These are phyloP conservation scores for Aegilops longissima DNA, from an alignment of 176 grass and related monocot species.

Conservation along the genomic window DNA sequence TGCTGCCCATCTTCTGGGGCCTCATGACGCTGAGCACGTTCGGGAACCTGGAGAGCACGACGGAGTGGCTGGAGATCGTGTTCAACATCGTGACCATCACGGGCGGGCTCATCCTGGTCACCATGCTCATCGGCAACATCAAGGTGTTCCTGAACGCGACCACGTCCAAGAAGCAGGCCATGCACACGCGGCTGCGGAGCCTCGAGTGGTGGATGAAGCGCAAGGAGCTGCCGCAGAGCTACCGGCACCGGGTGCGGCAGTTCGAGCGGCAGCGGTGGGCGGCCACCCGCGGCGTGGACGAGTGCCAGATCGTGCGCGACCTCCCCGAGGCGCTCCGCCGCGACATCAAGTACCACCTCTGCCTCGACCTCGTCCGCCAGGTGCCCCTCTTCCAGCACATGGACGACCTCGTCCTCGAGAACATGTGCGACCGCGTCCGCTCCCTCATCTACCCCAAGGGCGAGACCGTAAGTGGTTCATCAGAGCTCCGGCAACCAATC, in stretches of 20 bases:
- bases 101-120: slow-evolving; percentile 68
- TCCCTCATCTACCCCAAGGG: slow-evolving; percentile 79
- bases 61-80: slow-evolving; percentile 92
- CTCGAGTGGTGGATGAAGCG: slow-evolving; percentile 89
- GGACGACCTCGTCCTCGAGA: slow-evolving; percentile 93
- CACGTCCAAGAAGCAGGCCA: slow-evolving; percentile 89
- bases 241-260: slow-evolving; percentile 72
- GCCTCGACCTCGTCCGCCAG: slow-evolving; percentile 90
- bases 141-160: slow-evolving; percentile 95
- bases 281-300: slow-evolving; percentile 77
- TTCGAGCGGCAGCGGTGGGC: slow-evolving; percentile 94
- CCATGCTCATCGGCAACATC: slow-evolving; percentile 98
- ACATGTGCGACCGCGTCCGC: slow-evolving; percentile 84
- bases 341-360: slow-evolving; percentile 95
- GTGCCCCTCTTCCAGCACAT: slow-evolving; percentile 91
- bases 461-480: slow-evolving; percentile 50
- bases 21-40: slow-evolving; percentile 95
- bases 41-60: slow-evolving; percentile 89
- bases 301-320: slow-evolving; percentile 62
- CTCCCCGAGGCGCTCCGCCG: slow-evolving; percentile 77
- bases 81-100: slow-evolving; percentile 98
- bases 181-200: slow-evolving; percentile 59
- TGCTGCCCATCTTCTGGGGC: slow-evolving; percentile 97
- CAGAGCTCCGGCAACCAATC: not conserved
- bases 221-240: slow-evolving; percentile 42